phyloP scores from a whole-genome alignment of 2,329 filamentous ascomycete genomes.

The Hansfordia pulvinata region DNA sequence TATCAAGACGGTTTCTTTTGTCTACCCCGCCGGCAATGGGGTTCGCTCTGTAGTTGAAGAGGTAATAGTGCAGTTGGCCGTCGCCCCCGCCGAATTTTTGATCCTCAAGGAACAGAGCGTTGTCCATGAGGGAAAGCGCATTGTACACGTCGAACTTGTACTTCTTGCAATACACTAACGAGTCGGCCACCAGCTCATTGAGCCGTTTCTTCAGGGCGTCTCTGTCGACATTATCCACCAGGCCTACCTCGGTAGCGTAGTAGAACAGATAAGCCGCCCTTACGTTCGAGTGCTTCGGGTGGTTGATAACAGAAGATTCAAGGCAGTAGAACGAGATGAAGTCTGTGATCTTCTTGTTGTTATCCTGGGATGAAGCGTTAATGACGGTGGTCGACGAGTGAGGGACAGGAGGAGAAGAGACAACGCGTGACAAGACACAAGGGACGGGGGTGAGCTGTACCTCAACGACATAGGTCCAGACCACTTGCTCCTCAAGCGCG shows the following conservation, averaged over 20 bases:
- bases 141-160: conserved; percentile 92
- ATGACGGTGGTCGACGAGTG: conserved; percentile 5
- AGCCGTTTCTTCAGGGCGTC: conserved; percentile 62
- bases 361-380: conserved; percentile 23
- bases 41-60: conserved; percentile 91
- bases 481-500: conserved; percentile 58
- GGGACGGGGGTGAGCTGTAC: no score
- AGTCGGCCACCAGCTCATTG: conserved; percentile 70
- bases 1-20: conserved; percentile 62
- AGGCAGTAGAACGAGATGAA: conserved; percentile 96
- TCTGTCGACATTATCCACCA: conserved; percentile 40
- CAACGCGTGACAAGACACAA: no score
- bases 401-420: not conserved
- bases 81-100: conserved; percentile 93
- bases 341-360: conserved; percentile 75
- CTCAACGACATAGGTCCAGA: conserved; percentile 90
- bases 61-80: conserved; percentile 89
- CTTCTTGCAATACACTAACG: conserved; percentile 75
- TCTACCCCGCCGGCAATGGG: conserved; percentile 80
- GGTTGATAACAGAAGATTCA: conserved; percentile 81
- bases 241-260: conserved; percentile 75
- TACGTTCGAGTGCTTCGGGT: conserved; percentile 63
- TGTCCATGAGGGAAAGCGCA: conserved; percentile 84
- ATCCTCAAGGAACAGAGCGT: conserved; percentile 81
- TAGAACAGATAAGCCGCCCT: conserved; percentile 95